Percentiles rank a stretch among this genome's conserved stretches.
Conservation (phyloP, 495 filamentous ascomycete species). For the Tuber melanosporum region DNA sequence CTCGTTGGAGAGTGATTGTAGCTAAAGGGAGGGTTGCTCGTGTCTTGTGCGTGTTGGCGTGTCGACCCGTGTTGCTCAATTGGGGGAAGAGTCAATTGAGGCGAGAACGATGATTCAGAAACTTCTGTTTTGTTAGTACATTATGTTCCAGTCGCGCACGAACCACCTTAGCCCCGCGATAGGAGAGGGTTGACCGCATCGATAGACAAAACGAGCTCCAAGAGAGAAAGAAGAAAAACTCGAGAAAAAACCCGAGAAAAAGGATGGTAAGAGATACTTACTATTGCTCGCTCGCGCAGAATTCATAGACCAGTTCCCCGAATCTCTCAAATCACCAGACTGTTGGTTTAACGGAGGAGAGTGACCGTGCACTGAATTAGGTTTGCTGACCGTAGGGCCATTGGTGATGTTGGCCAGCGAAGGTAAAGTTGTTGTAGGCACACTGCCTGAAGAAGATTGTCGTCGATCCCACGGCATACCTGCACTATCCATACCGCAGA, state of each 20-base stretch:
- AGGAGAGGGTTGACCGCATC: conserved; percentile 7
- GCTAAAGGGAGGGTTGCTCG: conserved; percentile 34
- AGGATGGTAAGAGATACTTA: conserved; percentile 19
- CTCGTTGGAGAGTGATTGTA: conserved; percentile 37
- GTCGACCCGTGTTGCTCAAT: conserved; percentile 37
- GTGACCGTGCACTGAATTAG: conserved; percentile 30
- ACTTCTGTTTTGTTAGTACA: conserved; percentile 33
- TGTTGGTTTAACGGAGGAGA: conserved; percentile 33
- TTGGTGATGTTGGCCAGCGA: conserved; percentile 36
- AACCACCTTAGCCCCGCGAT: background rate
- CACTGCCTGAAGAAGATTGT: conserved; percentile 21
- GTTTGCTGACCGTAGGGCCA: conserved; percentile 24
- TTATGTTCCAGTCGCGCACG: conserved; percentile 9
- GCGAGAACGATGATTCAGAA: conserved; percentile 32
- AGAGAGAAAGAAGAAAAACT: background rate
- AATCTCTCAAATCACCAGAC: conserved; percentile 34
- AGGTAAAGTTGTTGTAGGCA: conserved; percentile 32
- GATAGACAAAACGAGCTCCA: conserved; percentile 5
- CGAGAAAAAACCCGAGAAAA: conserved; percentile 8
- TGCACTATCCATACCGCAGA: background rate
- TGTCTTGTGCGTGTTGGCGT: conserved; percentile 37
- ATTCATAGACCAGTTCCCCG: conserved; percentile 42
- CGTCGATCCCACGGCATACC: conserved; percentile 27
- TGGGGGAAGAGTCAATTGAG: conserved; percentile 40
- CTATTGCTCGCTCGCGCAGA: conserved; percentile 39